Evolutionary conservation across 768 basidiomycete species (phyloP), one percentile per base, ranked within the genome.

Genomic region (Pleurotus platypus): DNA sequence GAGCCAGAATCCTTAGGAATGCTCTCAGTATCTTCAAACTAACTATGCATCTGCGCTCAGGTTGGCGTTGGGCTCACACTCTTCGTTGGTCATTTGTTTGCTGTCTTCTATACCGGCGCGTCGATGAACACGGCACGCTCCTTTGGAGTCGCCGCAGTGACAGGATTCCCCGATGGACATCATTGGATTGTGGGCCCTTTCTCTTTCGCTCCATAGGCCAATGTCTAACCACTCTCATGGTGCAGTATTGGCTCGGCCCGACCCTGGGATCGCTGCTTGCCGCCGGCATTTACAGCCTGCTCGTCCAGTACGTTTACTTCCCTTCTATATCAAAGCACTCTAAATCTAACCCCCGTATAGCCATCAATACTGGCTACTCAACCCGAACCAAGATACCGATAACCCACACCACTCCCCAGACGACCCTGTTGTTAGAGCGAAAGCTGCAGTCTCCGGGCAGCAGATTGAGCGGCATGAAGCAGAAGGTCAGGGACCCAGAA

Each of bases 221-320:
- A 30, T 30, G 1, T 11, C 30, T 30, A 6, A 30, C 30, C 30
- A 8, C 2, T 30, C 7, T 30, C 30, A 2, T 9, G 7, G 7
- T 3, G 30, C 55, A 87, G 84, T 86, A 86, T 62, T 87, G 86
- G 87, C 69, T 88, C 5, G 88, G 89, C 42, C 87, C 87, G 0
- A 79, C 79, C 53, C 72, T 90, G 16, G 88, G 89, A 26, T 77
- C 85, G 3, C 65, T 90, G 9, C 73, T 90, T 6, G 85, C 72
- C 37, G 74, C 80, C 13, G 76, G 64, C 5, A 76, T 89, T 62
- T 90, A 87, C 65, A 65, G 75, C 39, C 59, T 78, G 16, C 75
- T 89, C 58, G 87, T 87, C 65, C 71, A 72, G 74, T 70, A 58
- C 58, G 72, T 50, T 30, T 38, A 22, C 3, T 2, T 4, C 24